These are phyloP conservation scores for Yamadazyma mexicana DNA, from an alignment of 1,139 yeast genomes.

Conservation along the genomic window DNA sequence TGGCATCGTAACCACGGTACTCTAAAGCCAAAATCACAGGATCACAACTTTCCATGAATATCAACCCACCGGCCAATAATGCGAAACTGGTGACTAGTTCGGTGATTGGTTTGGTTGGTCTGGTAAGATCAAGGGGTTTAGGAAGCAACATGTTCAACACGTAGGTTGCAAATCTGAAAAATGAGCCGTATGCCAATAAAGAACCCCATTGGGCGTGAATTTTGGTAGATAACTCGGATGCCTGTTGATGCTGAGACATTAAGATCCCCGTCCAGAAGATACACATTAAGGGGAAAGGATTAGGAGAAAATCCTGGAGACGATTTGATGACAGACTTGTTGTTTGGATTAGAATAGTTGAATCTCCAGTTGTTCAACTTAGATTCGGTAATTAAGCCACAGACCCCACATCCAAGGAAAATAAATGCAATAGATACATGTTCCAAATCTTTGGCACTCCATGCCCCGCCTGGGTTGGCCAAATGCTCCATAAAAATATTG, in stretches of 20 bases:
- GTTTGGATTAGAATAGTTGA: conserved; percentile 28
- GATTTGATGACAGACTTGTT: conserved; percentile 34
- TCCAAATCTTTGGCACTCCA: conserved; percentile 95
- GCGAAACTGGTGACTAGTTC: conserved; percentile 79
- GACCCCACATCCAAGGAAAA: conserved; percentile 88
- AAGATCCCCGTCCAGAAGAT: conserved; percentile 96
- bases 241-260: conserved; percentile 94
- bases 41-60: conserved; percentile 89
- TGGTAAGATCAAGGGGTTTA: conserved; percentile 32
- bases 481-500: conserved; percentile 85
- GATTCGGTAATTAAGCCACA: conserved; percentile 84
- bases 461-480: conserved; percentile 67
- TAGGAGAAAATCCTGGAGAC: conserved; percentile 76
- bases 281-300: conserved; percentile 91
- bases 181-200: conserved; percentile 73
- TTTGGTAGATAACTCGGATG: conserved; percentile 69
- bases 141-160: conserved; percentile 56
- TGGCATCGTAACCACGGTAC: conserved; percentile 79
- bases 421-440: conserved; percentile 92
- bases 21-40: conserved; percentile 82
- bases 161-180: conserved; percentile 72
- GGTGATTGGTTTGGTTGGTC: conserved; percentile 67
- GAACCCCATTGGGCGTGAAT: conserved; percentile 94
- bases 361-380: conserved; percentile 51
- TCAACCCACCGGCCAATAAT: conserved; percentile 81